Conservation (phyloP, 345 rosid species). For the Excoecaria cochinchinensis region DNA sequence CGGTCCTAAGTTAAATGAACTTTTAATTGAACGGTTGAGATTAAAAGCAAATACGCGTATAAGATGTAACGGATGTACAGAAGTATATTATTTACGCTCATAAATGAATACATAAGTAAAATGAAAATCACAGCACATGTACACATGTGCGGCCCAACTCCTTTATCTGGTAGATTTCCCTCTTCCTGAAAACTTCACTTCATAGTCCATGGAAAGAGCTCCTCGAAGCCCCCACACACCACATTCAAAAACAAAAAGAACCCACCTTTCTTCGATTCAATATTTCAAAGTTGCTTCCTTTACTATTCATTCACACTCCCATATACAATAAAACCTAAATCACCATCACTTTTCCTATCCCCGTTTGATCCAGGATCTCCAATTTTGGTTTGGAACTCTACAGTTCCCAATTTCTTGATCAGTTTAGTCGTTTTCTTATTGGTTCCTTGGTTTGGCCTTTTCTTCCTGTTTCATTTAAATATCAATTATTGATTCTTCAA, state of each 20-base stretch:
- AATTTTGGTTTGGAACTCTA: background rate
- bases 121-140: conserved; percentile 10
- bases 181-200: background rate
- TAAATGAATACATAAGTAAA: background rate
- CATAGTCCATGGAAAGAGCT: background rate
- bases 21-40: no score
- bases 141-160: conserved; percentile 17
- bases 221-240: background rate
- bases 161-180: conserved; percentile 11
- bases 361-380: background rate
- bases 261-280: background rate
- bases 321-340: conserved; percentile 9
- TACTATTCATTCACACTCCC: background rate
- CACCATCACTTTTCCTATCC: conserved; percentile 5
- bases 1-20: no score
- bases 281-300: background rate
- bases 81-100: no score
- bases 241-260: background rate
- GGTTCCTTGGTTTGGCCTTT: background rate
- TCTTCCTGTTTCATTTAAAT: background rate
- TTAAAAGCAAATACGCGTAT: no score
- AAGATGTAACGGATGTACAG: no score
- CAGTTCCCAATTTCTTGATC: background rate
- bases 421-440: background rate
- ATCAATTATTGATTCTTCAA: background rate